Evolutionary conservation across 106 monocot genomes (phyloP), one percentile per base, ranked within the genome.

Genomic region (Phalaenopsis aphrodite): DNA sequence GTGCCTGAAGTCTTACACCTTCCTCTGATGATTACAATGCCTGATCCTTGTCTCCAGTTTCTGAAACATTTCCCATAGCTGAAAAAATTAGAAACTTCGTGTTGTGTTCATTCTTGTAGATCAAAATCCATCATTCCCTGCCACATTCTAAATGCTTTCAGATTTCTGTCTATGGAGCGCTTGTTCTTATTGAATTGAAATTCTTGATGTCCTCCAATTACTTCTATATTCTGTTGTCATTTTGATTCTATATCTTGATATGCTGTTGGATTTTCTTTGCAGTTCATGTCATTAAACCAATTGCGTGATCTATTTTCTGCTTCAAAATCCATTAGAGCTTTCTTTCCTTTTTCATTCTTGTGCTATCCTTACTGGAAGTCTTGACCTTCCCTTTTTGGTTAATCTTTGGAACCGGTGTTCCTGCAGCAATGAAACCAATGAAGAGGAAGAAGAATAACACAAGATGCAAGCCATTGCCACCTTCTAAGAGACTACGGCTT

Each of bases 401-500:
- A 19, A 74, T 74, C 19, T 42, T 3, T 74, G 41, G 5, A 74
- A 7, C 45, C n/a, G 74, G 19, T 74, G 5, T 49, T 41, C 49
- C 72, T 90, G 87, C 84, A 79, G 79, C 88, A 37, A 72, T 89
- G 78, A 93, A 93, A 78, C 79, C 85, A 48, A 47, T 84, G 48
- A 95, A 95, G 86, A 90, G 87, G 78, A 91, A 76, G 86, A 95
- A 90, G 83, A 87, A 24, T 67, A 85, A 38, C 75, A 36, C 86
- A 17, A 84, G 81, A 48, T 85, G 84, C 85, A 96, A 96, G 80
- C 87, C 91, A 42, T 75, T 96, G 74, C 93, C 96, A 19, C 96
- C 93, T 83, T 96, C 96, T 10, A 96, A 96, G 85, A 93, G 93
- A 83, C 80, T 96, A 42, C 83, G 96, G 14, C 87, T 93, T 3